Conservation (phyloP, 805 yeast species). For the Schizosaccharomyces cryophilus region DNA sequence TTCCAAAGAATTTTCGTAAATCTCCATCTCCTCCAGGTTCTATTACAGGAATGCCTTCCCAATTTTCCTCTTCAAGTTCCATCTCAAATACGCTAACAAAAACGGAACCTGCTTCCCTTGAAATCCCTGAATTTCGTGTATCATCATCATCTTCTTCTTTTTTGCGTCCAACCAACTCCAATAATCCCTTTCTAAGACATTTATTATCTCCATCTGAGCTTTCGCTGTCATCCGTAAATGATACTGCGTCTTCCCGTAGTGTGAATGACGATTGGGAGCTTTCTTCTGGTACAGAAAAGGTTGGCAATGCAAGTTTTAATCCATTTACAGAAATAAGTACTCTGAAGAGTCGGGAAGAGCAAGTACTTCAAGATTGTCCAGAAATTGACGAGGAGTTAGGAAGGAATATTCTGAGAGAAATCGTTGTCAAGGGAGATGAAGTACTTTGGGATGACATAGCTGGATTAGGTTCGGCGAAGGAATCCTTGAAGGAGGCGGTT, state of each 20-base stretch:
- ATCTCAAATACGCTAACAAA: background rate
- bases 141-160: background rate
- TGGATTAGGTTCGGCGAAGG: constrained; percentile 72
- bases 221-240: too few relatives aligned
- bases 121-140: background rate
- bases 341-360: background rate
- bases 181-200: background rate
- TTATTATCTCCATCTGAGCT: background rate
- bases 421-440: constrained; percentile 71
- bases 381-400: constrained; percentile 50
- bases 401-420: constrained; percentile 63
- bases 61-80: background rate
- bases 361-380: background rate
- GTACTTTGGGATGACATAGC: constrained; percentile 91
- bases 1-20: background rate
- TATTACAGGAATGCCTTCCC: too few relatives aligned
- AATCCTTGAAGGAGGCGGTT: constrained; percentile 75
- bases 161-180: background rate
- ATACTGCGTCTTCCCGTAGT: too few relatives aligned
- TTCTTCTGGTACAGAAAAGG: background rate
- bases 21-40: too few relatives aligned
- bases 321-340: too few relatives aligned
- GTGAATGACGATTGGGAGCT: background rate
- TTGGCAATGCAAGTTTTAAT: background rate
- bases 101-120: background rate